Base-by-base conservation (phyloP, 2,329 filamentous ascomycete genomes). In the Thielaviopsis musarum region DNA sequence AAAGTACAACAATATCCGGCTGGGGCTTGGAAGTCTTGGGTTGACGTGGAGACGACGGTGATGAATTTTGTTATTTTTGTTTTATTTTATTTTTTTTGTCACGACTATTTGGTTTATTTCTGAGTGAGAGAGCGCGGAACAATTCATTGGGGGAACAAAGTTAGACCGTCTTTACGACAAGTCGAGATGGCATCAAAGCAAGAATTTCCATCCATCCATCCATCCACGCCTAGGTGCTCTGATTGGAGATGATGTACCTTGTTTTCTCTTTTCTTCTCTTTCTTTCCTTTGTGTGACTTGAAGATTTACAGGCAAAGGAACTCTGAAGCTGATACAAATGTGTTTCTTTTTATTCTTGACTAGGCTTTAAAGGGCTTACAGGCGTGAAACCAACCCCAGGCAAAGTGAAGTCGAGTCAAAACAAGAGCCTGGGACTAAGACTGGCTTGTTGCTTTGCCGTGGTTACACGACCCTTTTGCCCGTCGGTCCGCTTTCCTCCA, bases 11-110 rank as follows among this genome's bases (percentile, higher is more conserved):
- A 56, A 24, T 26, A 28, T 48, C 34, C 45, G 45, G 54, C 30
- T n/a, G 26, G 38, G 38, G 51, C 15, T 19, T 24, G 24, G 28
- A 26, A 56, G 15, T 21, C 30, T 48, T 34, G 34, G 54, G 34
- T 38, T 53, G 49, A 49, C 56, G 15, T 53, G 19, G 52, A 52
- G 49, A 58, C 52, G 56, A 53, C 52, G 56, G 41, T 58, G 30
- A 34, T 34, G 30, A 34, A 26, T 52, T 53, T 58, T 58, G 56
- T 58, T 58, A 41, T 57, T 22, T 55, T 17, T 21, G 10, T 58
- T 45, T 58, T 49, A 6, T 51, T 57, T 45, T 58, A 10, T 52
- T 24, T 53, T 52, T 49, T 28, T 41, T 58, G 26, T 41, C 49
- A 28, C 30, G 56, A 17, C 19, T 57, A 52, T 51, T 38, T 34